A percentile compares a stretch with the other conserved stretches of the same genome.
phyloP scores from a whole-genome alignment of 768 basidiomycete genomes.

The Lentinula sp. region DNA sequence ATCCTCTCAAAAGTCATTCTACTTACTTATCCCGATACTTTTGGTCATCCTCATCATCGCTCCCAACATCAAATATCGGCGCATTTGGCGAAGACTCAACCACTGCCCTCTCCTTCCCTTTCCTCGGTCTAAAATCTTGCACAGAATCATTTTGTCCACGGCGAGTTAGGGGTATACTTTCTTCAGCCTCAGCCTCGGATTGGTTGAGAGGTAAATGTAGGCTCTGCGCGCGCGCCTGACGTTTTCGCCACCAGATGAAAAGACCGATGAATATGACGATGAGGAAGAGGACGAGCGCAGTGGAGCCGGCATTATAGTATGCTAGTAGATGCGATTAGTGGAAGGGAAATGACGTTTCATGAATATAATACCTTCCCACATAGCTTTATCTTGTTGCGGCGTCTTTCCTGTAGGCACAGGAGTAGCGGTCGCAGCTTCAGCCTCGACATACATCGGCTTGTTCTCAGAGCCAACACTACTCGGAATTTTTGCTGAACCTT shows the following conservation, averaged over 20 bases:
- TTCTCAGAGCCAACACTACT: constrained; percentile 68
- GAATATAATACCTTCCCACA: constrained; percentile 72
- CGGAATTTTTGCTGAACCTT: constrained; percentile 75
- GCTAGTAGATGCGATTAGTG: constrained; percentile 36
- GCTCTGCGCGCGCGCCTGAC: constrained; percentile 33
- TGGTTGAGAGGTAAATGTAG: constrained; percentile 32
- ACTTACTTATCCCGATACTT: constrained; percentile 11
- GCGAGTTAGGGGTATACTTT: constrained; percentile 61
- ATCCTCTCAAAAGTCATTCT: too few species aligned
- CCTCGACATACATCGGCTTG: constrained; percentile 58
- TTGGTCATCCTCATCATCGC: constrained; percentile 47
- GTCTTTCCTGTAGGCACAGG: constrained; percentile 46
- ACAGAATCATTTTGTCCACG: constrained; percentile 16
- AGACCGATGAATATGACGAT: constrained; percentile 60
- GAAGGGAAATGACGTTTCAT: not conserved
- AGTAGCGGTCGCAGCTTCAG: constrained; percentile 26
- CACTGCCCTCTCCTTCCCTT: constrained; percentile 45
- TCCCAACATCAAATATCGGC: constrained; percentile 43
- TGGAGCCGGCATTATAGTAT: constrained; percentile 93
- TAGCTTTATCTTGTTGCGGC: constrained; percentile 74
- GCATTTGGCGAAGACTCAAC: constrained; percentile 32
- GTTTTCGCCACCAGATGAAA: constrained; percentile 76
- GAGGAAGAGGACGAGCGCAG: constrained; percentile 75
- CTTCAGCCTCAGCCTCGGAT: constrained; percentile 37
- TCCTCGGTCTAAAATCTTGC: constrained; percentile 17